phyloP scores from a whole-genome alignment of 2,329 filamentous ascomycete genomes.

The Cyanodermella asteris region DNA sequence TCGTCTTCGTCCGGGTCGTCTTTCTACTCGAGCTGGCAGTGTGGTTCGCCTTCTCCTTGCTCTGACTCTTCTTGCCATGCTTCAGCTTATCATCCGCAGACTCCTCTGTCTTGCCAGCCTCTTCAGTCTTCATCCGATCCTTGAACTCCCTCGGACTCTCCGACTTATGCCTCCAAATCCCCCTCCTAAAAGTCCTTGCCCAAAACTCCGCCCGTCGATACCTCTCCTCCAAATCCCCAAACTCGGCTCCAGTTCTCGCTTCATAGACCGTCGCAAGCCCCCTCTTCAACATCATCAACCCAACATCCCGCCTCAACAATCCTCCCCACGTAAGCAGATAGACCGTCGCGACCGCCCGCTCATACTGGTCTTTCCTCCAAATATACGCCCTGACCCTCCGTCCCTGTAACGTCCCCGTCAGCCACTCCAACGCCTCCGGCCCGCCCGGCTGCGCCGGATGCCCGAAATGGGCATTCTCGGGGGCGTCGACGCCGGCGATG shows the following conservation, averaged over 20 bases:
- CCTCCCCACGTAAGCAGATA: constrained; percentile 41
- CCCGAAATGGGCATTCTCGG: constrained; percentile 83
- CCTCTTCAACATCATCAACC: constrained; percentile 65
- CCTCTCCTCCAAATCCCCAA: constrained; percentile 38
- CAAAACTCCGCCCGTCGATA: constrained; percentile 25
- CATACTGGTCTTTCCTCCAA: constrained; percentile 76
- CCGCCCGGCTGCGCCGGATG: constrained; percentile 66
- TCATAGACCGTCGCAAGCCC: constrained; percentile 86
- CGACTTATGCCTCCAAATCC: constrained; percentile 52
- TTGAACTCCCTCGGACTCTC: constrained; percentile 87
- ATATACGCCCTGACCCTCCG: constrained; percentile 62
- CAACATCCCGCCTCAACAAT: constrained; percentile 56
- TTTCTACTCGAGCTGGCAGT: too few species aligned
- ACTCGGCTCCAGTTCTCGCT: constrained; percentile 74
- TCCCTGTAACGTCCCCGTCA: constrained; percentile 49
- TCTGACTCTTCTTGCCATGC: too few species aligned
- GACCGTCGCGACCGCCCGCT: constrained; percentile 71
- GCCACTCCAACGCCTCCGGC: constrained; percentile 59
- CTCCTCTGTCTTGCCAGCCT: constrained; percentile 1
- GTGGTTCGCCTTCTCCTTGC: too few species aligned
- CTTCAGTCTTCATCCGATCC: constrained; percentile 35
- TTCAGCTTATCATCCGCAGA: too few species aligned
- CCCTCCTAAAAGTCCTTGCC: constrained; percentile 42
- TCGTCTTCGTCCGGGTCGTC: too few species aligned
- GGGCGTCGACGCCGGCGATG: constrained; percentile 80